A percentile compares a stretch with the other conserved stretches of the same genome.
These are phyloP conservation scores for Colletotrichum eleusines DNA, from an alignment of 2,329 filamentous ascomycete species.

Conservation along the genomic window DNA sequence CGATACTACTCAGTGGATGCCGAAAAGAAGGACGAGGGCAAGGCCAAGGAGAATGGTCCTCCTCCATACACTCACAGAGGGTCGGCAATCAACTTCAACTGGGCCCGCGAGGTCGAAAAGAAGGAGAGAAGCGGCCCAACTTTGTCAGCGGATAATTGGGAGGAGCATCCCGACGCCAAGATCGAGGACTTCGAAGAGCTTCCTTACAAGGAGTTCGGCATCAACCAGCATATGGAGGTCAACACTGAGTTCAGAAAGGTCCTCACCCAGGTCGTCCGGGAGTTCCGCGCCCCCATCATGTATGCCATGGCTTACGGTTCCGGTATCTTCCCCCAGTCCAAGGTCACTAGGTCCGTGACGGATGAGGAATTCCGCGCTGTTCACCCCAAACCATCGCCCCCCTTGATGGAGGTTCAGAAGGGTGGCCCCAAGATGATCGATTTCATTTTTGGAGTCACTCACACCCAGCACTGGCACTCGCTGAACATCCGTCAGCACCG, in stretches of 20 bases:
- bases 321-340: slow-evolving; percentile 88
- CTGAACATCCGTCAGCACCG: slow-evolving; percentile 90
- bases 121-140: slow-evolving; percentile 30
- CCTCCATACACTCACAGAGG: slow-evolving; percentile 35
- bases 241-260: slow-evolving; percentile 96
- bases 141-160: slow-evolving; percentile 53
- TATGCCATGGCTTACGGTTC: slow-evolving; percentile 99
- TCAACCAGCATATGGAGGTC: slow-evolving; percentile 96
- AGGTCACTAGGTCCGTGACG: slow-evolving; percentile 61
- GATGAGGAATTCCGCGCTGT: slow-evolving; percentile 71
- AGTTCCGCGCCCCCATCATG: slow-evolving; percentile 92
- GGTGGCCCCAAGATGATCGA: slow-evolving; percentile 97
- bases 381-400: slow-evolving; percentile 84
- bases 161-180: slow-evolving; percentile 56
- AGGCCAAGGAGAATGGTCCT: slow-evolving; percentile 6
- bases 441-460: slow-evolving; percentile 95
- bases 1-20: slow-evolving; percentile 22
- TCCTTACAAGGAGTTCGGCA: slow-evolving; percentile 75
- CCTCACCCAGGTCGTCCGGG: slow-evolving; percentile 86
- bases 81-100: slow-evolving; percentile 43
- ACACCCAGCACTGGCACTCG: slow-evolving; percentile 96
- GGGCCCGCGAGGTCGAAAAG: slow-evolving; percentile 29
- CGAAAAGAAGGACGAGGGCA: slow-evolving; percentile 21
- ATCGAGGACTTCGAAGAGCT: slow-evolving; percentile 60
- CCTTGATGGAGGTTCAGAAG: slow-evolving; percentile 86